Percentiles rank a stretch among this genome's conserved stretches.
Conservation (phyloP, 352 stramenopile species). For the Aphanomyces invadans region DNA sequence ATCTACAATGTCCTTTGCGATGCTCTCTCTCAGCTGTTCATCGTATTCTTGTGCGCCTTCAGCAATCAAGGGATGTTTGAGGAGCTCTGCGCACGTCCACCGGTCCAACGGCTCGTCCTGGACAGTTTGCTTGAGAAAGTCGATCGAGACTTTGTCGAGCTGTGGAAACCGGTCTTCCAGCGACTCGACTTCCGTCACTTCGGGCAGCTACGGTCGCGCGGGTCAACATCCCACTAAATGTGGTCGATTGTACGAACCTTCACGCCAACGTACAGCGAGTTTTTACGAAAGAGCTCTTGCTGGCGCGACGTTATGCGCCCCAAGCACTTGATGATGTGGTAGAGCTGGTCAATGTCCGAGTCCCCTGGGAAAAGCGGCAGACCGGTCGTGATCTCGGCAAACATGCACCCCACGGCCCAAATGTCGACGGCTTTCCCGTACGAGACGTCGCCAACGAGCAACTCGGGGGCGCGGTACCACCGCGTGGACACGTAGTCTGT, state of each 20-base stretch:
- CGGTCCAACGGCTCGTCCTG: constrained; percentile 67
- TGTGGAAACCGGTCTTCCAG: constrained; percentile 56
- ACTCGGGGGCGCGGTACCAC: constrained; percentile 93
- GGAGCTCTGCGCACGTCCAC: constrained; percentile 68
- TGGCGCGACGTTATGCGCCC: constrained; percentile 61
- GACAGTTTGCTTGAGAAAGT: constrained; percentile 68
- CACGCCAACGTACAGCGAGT: constrained; percentile 70
- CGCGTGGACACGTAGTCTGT: constrained; percentile 89
- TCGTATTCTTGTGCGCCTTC: constrained; percentile 49
- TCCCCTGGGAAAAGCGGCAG: constrained; percentile 94
- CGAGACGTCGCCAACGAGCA: constrained; percentile 76
- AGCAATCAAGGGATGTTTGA: constrained; percentile 68
- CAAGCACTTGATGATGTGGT: constrained; percentile 78
- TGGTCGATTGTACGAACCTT: too few relatives aligned
- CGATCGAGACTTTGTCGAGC: constrained; percentile 52
- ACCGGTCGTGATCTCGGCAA: constrained; percentile 93
- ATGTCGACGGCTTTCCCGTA: constrained; percentile 97
- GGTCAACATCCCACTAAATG: too few relatives aligned
- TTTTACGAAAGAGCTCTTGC: constrained; percentile 76
- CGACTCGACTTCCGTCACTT: constrained; percentile 46
- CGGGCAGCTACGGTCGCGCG: constrained; percentile 37
- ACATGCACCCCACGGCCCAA: constrained; percentile 95
- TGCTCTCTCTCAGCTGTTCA: constrained; percentile 58
- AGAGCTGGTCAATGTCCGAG: constrained; percentile 93
- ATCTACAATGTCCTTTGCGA: constrained; percentile 55